These are phyloP conservation scores for Aspergillus steynii DNA, from an alignment of 495 filamentous ascomycete species.

Conservation along the genomic window DNA sequence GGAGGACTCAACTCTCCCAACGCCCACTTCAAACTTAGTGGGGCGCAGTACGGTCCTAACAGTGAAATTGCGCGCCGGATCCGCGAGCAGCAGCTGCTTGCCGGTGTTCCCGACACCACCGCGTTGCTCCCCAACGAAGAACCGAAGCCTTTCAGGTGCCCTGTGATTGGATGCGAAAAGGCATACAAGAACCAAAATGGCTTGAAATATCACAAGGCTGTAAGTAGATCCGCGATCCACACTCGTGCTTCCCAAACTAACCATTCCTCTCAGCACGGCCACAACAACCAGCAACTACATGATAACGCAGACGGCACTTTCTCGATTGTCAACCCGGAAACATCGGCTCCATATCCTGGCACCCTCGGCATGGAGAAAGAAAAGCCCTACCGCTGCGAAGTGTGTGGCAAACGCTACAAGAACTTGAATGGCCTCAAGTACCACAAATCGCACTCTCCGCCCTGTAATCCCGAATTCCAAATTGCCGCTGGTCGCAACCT, in stretches of 20 bases:
- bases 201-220: conserved; percentile 79
- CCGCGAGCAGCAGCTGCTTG: conserved; percentile 72
- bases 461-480: conserved; percentile 59
- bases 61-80: conserved; percentile 70
- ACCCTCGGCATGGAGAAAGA: conserved; percentile 99
- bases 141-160: conserved; percentile 94
- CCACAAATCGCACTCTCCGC: conserved; percentile 82
- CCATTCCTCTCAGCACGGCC: conserved; percentile 66
- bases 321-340: conserved; percentile 97
- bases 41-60: conserved; percentile 72
- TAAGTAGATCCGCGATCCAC: conserved; percentile 40
- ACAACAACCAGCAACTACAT: conserved; percentile 92
- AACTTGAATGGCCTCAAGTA: conserved; percentile 97
- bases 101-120: conserved; percentile 59
- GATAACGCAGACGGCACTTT: conserved; percentile 96
- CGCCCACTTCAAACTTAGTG: conserved; percentile 66
- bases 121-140: conserved; percentile 61
- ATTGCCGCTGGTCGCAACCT: conserved; percentile 42
- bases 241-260: neutral
- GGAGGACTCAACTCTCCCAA: conserved; percentile 71
- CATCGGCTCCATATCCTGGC: conserved; percentile 88
- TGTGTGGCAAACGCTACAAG: conserved; percentile 98
- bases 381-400: conserved; percentile 96
- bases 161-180: conserved; percentile 98
- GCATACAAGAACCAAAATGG: conserved; percentile 99